Base-by-base conservation (phyloP, 495 filamentous ascomycete genomes). In the Daldinia concentrica region DNA sequence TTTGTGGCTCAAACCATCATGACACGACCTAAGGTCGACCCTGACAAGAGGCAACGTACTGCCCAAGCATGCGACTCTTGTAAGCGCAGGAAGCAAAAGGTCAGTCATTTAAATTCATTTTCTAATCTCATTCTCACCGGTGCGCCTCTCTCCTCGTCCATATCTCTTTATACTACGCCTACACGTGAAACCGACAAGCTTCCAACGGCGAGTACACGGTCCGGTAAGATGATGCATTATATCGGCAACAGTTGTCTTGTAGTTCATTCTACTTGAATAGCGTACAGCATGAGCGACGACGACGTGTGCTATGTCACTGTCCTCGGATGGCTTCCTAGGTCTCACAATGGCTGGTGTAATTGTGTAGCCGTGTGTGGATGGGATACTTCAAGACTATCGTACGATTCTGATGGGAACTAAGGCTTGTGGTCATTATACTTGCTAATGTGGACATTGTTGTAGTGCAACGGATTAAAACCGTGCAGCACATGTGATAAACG, bases 81-180 rank as follows among this genome's bases (percentile, higher is more conserved):
- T 82, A 93, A 93, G 81, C 83, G 89, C 60, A 86, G 91, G 72
- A 93, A 93, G 79, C 90, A 92, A 80, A 92, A 92, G 83, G 88
- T 88, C 68, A 80, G 86, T 80, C 56, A 57, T 61, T 41, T 32
- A 30, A 50, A 27, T 50, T 34, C 15, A 19, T 26, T 36, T 11
- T 9, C 22, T 27, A 1, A 41, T 51, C 19, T 48, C 41, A 52
- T 51, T 26, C 39, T 69, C n/a, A 5, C 58, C 51, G 48, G 58
- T 32, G 51, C 57, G 59, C 69, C 43, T 43, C 58, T 68, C 72
- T 58, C 36, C 51, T 66, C 56, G 55, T 34, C 54, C 11, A 15
- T 64, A 64, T 76, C 29, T 61, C 52, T 37, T 39, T 57, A 24
- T 71, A 58, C 45, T 36, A 19, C 30, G 19, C 60, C 64, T n/a